These are phyloP conservation scores for Nakazawaea populi DNA, from an alignment of 805 yeast genomes.

Conservation along the genomic window DNA sequence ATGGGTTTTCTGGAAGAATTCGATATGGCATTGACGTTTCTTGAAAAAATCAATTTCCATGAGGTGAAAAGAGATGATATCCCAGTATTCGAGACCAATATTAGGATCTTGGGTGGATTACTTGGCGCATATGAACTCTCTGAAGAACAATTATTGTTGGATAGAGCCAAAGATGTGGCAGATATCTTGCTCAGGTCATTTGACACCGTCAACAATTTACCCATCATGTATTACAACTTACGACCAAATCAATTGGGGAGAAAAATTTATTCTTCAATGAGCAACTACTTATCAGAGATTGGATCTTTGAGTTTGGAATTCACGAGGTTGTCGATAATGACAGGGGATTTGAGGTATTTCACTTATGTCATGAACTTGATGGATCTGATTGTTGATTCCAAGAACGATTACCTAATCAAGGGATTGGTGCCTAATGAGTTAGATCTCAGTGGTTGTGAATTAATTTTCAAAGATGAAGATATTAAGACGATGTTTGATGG, in stretches of 20 bases:
- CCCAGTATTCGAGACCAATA: constrained; percentile 84
- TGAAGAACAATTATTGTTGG: constrained; percentile 24
- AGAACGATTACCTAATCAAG: constrained; percentile 28
- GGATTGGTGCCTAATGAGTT: constrained; percentile 37
- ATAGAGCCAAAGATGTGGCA: constrained; percentile 39
- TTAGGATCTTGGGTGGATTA: constrained; percentile 77
- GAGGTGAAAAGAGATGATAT: constrained; percentile 56
- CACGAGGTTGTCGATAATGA: constrained; percentile 43
- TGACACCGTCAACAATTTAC: constrained; percentile 55
- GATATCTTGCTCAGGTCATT: constrained; percentile 46
- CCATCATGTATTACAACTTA: constrained; percentile 41
- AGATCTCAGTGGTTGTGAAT: constrained; percentile 47
- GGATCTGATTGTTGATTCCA: constrained; percentile 16
- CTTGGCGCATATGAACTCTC: constrained; percentile 59
- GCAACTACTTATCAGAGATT: constrained; percentile 36
- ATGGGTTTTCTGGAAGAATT: constrained; percentile 60
- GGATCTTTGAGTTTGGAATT: constrained; percentile 49
- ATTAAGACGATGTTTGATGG: background rate
- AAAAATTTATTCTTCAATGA: constrained; percentile 26
- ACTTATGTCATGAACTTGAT: constrained; percentile 30
- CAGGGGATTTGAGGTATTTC: constrained; percentile 41
- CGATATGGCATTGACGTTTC: constrained; percentile 34
- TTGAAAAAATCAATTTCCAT: constrained; percentile 35
- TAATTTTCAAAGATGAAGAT: constrained; percentile 4
- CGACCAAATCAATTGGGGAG: constrained; percentile 18